A percentile compares a stretch with the other conserved stretches of the same genome.
These are phyloP conservation scores for Blyttiomyces sp. DNA, from an alignment of 371 early-diverging fungal genomes.

Conservation along the genomic window DNA sequence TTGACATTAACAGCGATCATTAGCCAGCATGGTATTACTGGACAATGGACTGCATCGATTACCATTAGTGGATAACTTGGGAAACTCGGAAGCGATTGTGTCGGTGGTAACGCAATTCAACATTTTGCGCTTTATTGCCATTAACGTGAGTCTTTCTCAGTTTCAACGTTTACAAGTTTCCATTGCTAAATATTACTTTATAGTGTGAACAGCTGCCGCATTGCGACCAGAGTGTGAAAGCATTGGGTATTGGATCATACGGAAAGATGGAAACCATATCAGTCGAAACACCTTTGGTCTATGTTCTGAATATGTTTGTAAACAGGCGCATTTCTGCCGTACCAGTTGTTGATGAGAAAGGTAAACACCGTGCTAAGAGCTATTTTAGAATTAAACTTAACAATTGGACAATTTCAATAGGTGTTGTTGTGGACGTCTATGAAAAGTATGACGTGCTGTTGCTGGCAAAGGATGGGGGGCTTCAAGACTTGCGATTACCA, in stretches of 20 bases:
- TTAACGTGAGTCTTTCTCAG: conserved; percentile 9
- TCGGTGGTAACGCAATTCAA: conserved; percentile 88
- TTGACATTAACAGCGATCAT: neutral
- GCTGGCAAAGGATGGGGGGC: conserved; percentile 24
- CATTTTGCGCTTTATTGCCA: conserved; percentile 83
- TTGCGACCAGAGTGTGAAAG: no score
- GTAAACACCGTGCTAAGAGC: conserved; percentile 39
- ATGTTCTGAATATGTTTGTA: conserved; percentile 85
- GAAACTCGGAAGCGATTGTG: conserved; percentile 80
- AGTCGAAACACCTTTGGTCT: conserved; percentile 69
- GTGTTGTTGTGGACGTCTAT: conserved; percentile 85
- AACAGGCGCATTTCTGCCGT: conserved; percentile 83
- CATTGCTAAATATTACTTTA: no score
- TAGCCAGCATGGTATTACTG: conserved; percentile 55
- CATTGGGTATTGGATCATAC: conserved; percentile 82
- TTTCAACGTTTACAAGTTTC: no score
- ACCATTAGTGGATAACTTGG: conserved; percentile 79
- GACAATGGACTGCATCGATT: conserved; percentile 80
- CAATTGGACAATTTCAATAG: no score
- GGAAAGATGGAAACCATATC: conserved; percentile 65
- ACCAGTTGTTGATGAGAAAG: conserved; percentile 86
- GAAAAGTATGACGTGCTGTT: conserved; percentile 93
- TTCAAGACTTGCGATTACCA: conserved; percentile 26
- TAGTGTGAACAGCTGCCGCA: no score
- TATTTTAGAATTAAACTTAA: neutral